Evolutionary conservation across 2,329 filamentous ascomycete species (phyloP).

Genomic region (Trichophyton simii): DNA sequence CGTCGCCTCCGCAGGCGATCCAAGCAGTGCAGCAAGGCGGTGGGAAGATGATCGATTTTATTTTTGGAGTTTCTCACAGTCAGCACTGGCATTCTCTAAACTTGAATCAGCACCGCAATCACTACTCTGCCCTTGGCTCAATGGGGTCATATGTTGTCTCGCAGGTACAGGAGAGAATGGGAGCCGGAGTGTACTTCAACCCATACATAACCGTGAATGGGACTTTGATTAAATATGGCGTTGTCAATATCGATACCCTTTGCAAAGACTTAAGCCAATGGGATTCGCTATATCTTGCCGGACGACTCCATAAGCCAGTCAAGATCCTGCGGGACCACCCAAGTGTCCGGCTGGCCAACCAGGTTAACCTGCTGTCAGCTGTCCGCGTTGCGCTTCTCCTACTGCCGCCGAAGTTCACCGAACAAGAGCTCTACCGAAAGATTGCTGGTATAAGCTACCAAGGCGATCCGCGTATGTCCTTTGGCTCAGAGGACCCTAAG

Average conservation of each 20-base stretch:
- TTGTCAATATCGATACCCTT: conserved; percentile 85
- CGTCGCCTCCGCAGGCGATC: conserved; percentile 68
- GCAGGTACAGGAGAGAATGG: conserved; percentile 71
- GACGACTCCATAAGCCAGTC: conserved; percentile 89
- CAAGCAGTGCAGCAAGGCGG: conserved; percentile 73
- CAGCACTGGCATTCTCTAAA: conserved; percentile 98
- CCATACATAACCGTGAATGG: conserved; percentile 91
- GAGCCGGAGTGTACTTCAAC: conserved; percentile 95
- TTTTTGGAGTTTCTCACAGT: conserved; percentile 86
- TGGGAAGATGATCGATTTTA: conserved; percentile 97
- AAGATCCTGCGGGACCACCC: conserved; percentile 95
- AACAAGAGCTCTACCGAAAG: conserved; percentile 75
- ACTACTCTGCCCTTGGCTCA: conserved; percentile 77
- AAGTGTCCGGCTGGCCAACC: conserved; percentile 81
- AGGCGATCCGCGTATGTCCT: conserved; percentile 88
- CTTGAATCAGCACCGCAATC: conserved; percentile 58
- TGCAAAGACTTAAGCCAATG: conserved; percentile 77
- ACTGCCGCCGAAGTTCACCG: conserved; percentile 70
- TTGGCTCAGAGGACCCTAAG: conserved; percentile 77
- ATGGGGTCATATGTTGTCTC: conserved; percentile 78
- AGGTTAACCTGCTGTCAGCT: conserved; percentile 87
- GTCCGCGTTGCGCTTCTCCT: conserved; percentile 80
- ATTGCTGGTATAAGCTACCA: conserved; percentile 90
- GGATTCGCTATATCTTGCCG: conserved; percentile 93
- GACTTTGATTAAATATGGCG: conserved; percentile 93